Base-by-base conservation (phyloP, 495 filamentous ascomycete genomes). In the Penicillium ochrochloron region DNA sequence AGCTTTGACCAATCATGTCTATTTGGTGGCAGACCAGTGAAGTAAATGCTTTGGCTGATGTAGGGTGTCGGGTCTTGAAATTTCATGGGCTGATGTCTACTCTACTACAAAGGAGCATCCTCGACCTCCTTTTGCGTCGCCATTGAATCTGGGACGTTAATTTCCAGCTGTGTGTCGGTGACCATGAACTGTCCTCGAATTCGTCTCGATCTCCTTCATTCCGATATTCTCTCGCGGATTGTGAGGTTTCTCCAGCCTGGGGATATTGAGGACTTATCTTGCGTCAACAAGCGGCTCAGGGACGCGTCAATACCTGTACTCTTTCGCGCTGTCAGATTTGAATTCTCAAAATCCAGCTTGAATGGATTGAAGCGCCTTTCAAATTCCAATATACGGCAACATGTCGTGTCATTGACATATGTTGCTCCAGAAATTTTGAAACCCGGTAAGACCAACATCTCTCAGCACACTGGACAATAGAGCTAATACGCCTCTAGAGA, bases 241-340 rank as follows among this genome's bases (percentile, higher is more conserved):
- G 31, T 54, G 51, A 12, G 31, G 9, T 34, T 31, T 21, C 51
- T 54, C 23, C 51, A 54, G 27, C 25, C n/a, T 15, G 21, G 42
- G 3, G 58, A 60, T 27, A 35, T 60, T 27, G 31, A 37, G 37
- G 23, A 34, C 9, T 25, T 61, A 10, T 54, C 59, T 1, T 61
- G 48, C 27, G 35, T 42, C 46, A 61, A 33, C 17, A 61, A 61
- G 23, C 46, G 59, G 33, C 34, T 61, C 12, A 42, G 59, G 50
- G 59, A 25, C 8, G 48, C 39, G 11, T 52, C 31, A n/a, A n/a
- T 54, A 29, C 48, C 46, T 8, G 14, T 48, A 9, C 33, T 61
- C 2, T 61, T 61, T 17, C 19, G 59, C 25, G 48, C 21, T 14
- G 59, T 61, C 21, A 46, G 34, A 27, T 61, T 61, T 23, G 31